phyloP scores from a whole-genome alignment of 176 grass and related monocot species.

The Zizania latifolia region DNA sequence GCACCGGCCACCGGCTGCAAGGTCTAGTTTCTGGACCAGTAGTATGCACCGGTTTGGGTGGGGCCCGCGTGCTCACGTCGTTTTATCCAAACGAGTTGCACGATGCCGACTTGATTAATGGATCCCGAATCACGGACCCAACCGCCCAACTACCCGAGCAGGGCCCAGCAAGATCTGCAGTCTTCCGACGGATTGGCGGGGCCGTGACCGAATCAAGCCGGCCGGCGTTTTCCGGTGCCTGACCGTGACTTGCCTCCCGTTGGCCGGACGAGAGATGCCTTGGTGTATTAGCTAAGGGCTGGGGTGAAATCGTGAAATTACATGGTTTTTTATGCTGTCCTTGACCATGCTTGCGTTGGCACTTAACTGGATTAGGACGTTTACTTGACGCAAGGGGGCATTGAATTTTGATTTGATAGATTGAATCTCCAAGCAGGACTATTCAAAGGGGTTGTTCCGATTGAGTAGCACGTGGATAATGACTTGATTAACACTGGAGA shows the following conservation, averaged over 20 bases:
- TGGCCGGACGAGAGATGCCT: background rate
- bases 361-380: background rate
- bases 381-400: background rate
- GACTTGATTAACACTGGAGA: background rate
- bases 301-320: background rate
- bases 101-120: background rate
- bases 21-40: background rate
- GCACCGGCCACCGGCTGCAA: no score
- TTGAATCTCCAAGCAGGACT: background rate
- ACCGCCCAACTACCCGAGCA: background rate
- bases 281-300: background rate
- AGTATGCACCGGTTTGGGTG: background rate
- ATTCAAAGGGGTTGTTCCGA: background rate
- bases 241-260: conserved; percentile 1
- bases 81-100: conserved; percentile 31
- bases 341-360: background rate
- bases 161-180: conserved; percentile 4
- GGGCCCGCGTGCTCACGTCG: background rate
- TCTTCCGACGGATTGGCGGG: background rate
- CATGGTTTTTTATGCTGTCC: background rate
- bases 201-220: conserved; percentile 19
- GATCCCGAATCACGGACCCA: background rate
- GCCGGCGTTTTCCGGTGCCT: background rate
- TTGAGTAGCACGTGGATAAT: background rate
- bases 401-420: background rate